phyloP scores from a whole-genome alignment of 2,329 filamentous ascomycete genomes.

The Fusarium pseudocircinatum region DNA sequence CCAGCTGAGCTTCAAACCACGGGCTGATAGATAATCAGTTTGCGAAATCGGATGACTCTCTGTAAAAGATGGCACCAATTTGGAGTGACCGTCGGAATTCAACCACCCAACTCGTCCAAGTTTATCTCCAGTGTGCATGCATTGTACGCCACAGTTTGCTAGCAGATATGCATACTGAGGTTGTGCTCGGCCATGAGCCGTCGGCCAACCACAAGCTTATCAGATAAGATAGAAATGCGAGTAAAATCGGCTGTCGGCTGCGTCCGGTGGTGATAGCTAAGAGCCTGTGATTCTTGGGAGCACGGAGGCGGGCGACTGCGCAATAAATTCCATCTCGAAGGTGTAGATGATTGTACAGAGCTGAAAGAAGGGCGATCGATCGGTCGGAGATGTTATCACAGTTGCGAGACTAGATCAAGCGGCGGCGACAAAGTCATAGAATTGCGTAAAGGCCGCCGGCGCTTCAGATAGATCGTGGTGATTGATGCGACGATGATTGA shows the following conservation, averaged over 20 bases:
- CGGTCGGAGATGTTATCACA: neutral
- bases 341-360: neutral
- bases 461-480: neutral
- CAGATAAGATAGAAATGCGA: constrained; percentile 27
- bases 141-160: constrained; percentile 4
- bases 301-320: constrained; percentile 34
- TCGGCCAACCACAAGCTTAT: constrained; percentile 19
- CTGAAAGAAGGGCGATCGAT: neutral
- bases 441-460: neutral
- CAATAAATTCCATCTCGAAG: neutral
- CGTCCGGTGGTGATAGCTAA: constrained; percentile 21
- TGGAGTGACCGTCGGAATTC: neutral
- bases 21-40: neutral
- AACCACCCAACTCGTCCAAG: constrained; percentile 29
- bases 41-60: neutral
- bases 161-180: constrained; percentile 16
- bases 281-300: neutral
- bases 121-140: constrained; percentile 30
- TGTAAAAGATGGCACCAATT: constrained; percentile 5
- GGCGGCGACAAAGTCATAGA: neutral
- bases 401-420: neutral
- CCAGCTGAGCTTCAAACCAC: neutral
- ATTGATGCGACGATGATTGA: neutral
- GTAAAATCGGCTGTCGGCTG: constrained; percentile 33
- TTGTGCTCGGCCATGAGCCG: constrained; percentile 16